Base-by-base conservation (phyloP, 805 yeast genomes). In the Kodamaea kaohsiungensis region DNA sequence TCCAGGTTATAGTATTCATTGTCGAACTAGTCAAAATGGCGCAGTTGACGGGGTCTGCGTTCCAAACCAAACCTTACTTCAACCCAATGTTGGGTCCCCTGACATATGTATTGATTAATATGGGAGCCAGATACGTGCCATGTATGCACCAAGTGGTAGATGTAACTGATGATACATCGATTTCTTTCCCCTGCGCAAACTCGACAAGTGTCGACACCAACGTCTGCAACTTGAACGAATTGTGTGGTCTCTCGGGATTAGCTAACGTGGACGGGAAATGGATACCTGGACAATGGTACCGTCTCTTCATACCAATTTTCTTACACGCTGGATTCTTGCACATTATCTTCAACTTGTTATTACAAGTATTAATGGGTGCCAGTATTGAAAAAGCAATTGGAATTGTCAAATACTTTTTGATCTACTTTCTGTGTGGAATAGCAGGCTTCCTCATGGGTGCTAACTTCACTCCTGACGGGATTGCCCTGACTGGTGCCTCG, bases 51-150 rank as follows among this genome's bases (percentile, higher is more conserved):
- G 89, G 89, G 1, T 76, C 81, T 13, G 83, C 87, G 2, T 78
- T 87, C 56, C 89, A 84, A 63, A 84, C 89, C 0, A 67, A 84
- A 59, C 92, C 92, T 4, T 80, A 83, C 56, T 85, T 87, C 72
- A 87, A 87, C 64, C 92, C 91, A 5, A 87, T 87, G 91, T 65
- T 87, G 25, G 92, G 92, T 0, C 92, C 92, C 10, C 85, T 90
- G 2, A 70, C 86, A 0, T 85, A 85, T 61, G 72, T 86, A 1
- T 77, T 83, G 62, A 85, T 87, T 53, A 81, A 84, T 59, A 79
- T 85, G 80, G 92, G 92, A 1, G 86, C 90, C 2, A 66, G 91
- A 30, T 87, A 85, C 65, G 77, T 81, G 1, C 90, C 91, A 0
- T 87, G 92, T 64, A 85, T 87, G 90, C 81, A 80, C 46, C 61